phyloP scores from a whole-genome alignment of 164 flowering plant species.

The Tetracentron sinense region DNA sequence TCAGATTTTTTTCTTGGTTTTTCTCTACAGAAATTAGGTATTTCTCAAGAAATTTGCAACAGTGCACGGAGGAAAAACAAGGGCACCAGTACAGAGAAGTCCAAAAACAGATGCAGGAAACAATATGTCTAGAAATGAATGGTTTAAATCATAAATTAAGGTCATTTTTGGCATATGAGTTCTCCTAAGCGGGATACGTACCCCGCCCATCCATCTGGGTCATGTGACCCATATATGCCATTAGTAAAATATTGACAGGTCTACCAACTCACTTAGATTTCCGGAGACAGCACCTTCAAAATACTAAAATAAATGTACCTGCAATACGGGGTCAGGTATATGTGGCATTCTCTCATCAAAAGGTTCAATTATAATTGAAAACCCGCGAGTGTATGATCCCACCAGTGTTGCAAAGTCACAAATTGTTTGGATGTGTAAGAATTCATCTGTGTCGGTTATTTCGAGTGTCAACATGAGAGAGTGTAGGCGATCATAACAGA shows the following conservation, averaged over 20 bases:
- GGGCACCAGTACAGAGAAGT: no score
- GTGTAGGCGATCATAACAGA: slow-evolving; percentile 94
- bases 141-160: no score
- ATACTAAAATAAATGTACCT: slow-evolving; percentile 39
- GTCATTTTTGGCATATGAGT: neutral
- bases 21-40: no score
- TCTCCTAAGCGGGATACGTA: neutral
- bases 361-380: slow-evolving; percentile 96
- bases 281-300: neutral
- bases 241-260: neutral
- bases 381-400: slow-evolving; percentile 89
- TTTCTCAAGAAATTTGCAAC: no score
- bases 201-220: neutral
- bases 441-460: slow-evolving; percentile 93
- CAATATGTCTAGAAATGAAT: no score
- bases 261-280: neutral
- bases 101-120: no score
- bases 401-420: slow-evolving; percentile 98
- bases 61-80: no score
- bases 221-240: neutral
- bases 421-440: slow-evolving; percentile 82
- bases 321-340: slow-evolving; percentile 96
- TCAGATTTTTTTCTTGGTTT: no score
- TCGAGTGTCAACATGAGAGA: slow-evolving; percentile 93
- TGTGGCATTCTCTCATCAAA: slow-evolving; percentile 99